Evolutionary conservation across 495 filamentous ascomycete genomes (phyloP), one percentile per base, ranked within the genome.

Genomic region (Talaromyces wortmannii): DNA sequence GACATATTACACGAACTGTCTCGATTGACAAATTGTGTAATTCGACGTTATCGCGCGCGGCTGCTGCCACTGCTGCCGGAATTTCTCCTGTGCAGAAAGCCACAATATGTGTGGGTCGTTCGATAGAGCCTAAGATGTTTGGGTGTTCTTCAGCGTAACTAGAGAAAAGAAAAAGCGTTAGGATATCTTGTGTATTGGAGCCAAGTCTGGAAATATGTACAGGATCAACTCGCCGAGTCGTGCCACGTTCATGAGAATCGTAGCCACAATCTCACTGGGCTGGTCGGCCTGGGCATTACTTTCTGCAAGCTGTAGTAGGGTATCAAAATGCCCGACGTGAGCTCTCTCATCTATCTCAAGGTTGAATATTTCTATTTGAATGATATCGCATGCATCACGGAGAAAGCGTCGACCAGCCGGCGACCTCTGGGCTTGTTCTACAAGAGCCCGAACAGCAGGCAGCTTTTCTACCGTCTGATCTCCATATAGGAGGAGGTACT

Each of bases 381-480:
- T 52, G 17, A 59, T 52, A 50, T 61, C 59, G n/a, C 47, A 23
- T 18, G 59, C 51, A 47, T 61, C 57, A 31, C 48, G 57, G 23
- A 61, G 53, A 31, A 61, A 61, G 31, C 57, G 52, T 16, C 53
- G 52, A 16, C 55, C 36, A 2, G 44, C 6, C 32, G 50, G 40
- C 15, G 59, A 56, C n/a, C 7, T 59, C 18, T 45, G 48, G 31
- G 57, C 55, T 10, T 16, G 30, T 17, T 46, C 18, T 31, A 56
- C 48, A 17, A 61, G 52, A 10, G 43, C 29, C 36, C 44, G 52
- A 16, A 61, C 33, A n/a, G 53, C 11, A 17, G 48, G 40, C 29
- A 59, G 51, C 46, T 56, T 59, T 17, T 61, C 59, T 30, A 56
- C 17, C 17, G 53, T 59, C 55, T 61, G 59, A 47, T 61, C 59